These are phyloP conservation scores for Nakaseomyces sp. DNA, from an alignment of 1,139 yeast species.

Conservation along the genomic window DNA sequence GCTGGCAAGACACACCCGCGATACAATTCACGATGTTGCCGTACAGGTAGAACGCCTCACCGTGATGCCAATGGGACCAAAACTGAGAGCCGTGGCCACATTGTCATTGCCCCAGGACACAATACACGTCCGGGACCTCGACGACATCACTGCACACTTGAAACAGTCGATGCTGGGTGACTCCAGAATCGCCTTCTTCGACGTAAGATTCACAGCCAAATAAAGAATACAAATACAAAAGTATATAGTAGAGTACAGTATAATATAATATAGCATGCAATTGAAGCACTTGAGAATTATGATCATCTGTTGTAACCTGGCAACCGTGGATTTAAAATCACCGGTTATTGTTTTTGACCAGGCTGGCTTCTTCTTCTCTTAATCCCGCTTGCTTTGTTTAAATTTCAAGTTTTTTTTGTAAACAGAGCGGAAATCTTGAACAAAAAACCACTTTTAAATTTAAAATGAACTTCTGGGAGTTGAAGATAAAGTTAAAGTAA, in stretches of 20 bases:
- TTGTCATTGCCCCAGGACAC: not conserved
- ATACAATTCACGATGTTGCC: not conserved
- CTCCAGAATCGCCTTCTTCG: slow-evolving; percentile 1
- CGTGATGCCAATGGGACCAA: slow-evolving; percentile 64
- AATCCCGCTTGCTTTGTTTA: too few species aligned
- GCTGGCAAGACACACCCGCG: slow-evolving; percentile 32
- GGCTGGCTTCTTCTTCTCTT: too few species aligned
- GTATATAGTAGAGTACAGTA: not conserved
- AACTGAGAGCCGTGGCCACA: slow-evolving; percentile 18
- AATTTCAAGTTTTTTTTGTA: too few species aligned
- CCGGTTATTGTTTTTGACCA: too few species aligned
- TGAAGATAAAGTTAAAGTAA: too few species aligned
- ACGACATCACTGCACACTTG: not conserved
- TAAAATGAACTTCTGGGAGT: too few species aligned
- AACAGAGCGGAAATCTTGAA: too few species aligned
- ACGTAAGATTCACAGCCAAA: not conserved
- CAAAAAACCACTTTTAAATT: too few species aligned
- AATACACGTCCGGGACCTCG: not conserved
- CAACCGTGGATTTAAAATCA: too few species aligned
- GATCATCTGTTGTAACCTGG: too few species aligned
- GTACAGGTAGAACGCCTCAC: slow-evolving; percentile 39
- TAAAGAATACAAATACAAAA: not conserved
- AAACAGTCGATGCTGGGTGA: slow-evolving; percentile 1
- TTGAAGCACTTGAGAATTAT: too few species aligned
- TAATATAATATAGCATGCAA: too few species aligned